A percentile compares a stretch with the other conserved stretches of the same genome.
Conservation (phyloP, 1,284 basidiomycete species). For the Laetiporus sulphureus region DNA sequence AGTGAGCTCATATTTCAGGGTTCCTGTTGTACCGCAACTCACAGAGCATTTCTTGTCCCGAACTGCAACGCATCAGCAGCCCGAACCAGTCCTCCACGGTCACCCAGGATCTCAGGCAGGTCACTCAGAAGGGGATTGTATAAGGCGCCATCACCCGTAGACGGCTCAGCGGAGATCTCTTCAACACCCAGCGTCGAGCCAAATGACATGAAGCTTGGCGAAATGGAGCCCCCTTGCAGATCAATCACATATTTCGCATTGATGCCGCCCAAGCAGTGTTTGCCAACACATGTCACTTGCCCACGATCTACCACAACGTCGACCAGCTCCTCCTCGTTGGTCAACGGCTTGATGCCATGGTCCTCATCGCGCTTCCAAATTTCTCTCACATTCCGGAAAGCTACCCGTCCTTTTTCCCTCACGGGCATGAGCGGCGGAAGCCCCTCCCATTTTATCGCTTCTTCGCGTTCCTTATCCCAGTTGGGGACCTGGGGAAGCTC, state of each 20-base stretch:
- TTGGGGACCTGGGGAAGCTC: conserved; percentile 50
- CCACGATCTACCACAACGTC: conserved; percentile 25
- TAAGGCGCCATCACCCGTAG: conserved; percentile 63
- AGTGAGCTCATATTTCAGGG: too few species aligned
- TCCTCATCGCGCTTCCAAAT: conserved; percentile 29
- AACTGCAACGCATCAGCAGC: conserved; percentile 75
- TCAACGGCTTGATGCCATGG: conserved; percentile 12
- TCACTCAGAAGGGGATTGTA: conserved; percentile 40
- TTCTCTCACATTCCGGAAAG: conserved; percentile 54
- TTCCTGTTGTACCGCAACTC: too few species aligned
- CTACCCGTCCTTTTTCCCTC: conserved; percentile 32
- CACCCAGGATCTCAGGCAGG: conserved; percentile 42
- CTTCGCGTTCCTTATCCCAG: conserved; percentile 49
- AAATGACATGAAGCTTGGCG: conserved; percentile 54
- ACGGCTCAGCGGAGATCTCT: conserved; percentile 55
- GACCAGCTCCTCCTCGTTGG: conserved; percentile 10
- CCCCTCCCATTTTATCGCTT: conserved; percentile 56
- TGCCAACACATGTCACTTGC: conserved; percentile 16
- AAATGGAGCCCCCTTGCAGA: conserved; percentile 46
- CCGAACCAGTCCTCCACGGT: conserved; percentile 45
- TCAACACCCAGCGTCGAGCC: conserved; percentile 55
- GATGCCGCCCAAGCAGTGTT: conserved; percentile 14
- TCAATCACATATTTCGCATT: conserved; percentile 27
- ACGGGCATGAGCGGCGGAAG: conserved; percentile 53
- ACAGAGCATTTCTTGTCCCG: conserved; percentile 64